phyloP scores from a whole-genome alignment of 148 eudicot species.

The Chenopodium quinoa region DNA sequence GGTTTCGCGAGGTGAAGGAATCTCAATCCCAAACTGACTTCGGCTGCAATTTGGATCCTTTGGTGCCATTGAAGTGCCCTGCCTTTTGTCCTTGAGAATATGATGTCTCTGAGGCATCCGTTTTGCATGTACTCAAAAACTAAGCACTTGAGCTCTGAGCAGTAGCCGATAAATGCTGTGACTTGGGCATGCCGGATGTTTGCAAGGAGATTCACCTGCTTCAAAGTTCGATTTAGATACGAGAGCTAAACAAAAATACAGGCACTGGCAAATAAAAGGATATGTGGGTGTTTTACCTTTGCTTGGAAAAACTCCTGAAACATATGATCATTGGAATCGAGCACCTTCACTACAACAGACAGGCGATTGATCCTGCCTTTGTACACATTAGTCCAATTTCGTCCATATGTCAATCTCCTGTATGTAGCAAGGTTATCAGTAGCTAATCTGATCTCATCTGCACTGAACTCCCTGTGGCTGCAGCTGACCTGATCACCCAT shows the following conservation, averaged over 20 bases:
- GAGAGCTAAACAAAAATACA: background rate
- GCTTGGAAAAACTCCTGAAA: conserved; percentile 43
- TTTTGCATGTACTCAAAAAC: conserved; percentile 72
- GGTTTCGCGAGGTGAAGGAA: conserved; percentile 66
- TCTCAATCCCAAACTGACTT: conserved; percentile 47
- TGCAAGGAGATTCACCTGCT: conserved; percentile 57
- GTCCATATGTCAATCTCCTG: conserved; percentile 46
- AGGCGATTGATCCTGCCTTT: conserved; percentile 51
- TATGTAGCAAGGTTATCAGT: conserved; percentile 52
- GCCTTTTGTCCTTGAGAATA: conserved; percentile 45
- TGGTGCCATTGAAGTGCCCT: conserved; percentile 54
- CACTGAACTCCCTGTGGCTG: conserved; percentile 49
- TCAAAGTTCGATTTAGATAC: background rate
- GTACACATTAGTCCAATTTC: conserved; percentile 50
- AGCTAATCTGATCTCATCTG: conserved; percentile 56
- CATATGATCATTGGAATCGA: conserved; percentile 27
- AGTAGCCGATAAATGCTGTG: conserved; percentile 55
- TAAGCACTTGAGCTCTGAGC: conserved; percentile 58
- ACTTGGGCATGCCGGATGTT: conserved; percentile 59
- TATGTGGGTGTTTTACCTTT: conserved; percentile 40
- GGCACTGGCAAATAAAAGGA: background rate
- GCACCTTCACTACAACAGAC: conserved; percentile 52
- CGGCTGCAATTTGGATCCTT: conserved; percentile 58
- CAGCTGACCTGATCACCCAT: conserved; percentile 34
- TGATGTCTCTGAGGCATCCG: conserved; percentile 57